phyloP scores from a whole-genome alignment of 192 early-diverging fungal genomes.

The Coemansia sp. region DNA sequence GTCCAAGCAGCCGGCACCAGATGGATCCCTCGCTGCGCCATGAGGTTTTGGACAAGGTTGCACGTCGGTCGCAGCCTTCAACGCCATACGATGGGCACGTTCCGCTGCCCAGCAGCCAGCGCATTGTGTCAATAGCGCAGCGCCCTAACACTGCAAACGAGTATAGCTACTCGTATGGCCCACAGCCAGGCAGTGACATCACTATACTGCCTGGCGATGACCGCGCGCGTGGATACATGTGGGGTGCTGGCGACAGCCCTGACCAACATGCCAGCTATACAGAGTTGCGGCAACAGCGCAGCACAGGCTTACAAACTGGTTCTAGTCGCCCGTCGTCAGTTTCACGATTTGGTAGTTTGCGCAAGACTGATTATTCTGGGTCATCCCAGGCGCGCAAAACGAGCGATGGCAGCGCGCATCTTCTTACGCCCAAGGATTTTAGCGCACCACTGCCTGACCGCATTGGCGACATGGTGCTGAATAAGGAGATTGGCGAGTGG shows the following conservation, averaged over 20 bases:
- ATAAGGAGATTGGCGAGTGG: constrained; percentile 41
- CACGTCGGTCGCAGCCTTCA: constrained; percentile 43
- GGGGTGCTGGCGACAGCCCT: constrained; percentile 11
- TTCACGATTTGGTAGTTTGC: constrained; percentile 23
- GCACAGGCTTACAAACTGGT: too few relatives aligned
- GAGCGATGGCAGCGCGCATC: constrained; percentile 41
- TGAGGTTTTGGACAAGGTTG: constrained; percentile 45
- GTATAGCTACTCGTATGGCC: constrained; percentile 4
- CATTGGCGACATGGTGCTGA: constrained; percentile 48
- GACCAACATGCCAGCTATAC: constrained; percentile 12
- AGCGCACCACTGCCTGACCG: constrained; percentile 33
- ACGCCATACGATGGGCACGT: constrained; percentile 31
- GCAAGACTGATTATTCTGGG: constrained; percentile 20
- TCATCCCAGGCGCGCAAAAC: constrained; percentile 37
- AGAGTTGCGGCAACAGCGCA: constrained; percentile 10
- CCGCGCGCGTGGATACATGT: constrained; percentile 25
- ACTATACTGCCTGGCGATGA: constrained; percentile 43
- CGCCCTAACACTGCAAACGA: constrained; percentile 14
- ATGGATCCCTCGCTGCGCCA: constrained; percentile 33
- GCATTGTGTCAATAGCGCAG: constrained; percentile 17
- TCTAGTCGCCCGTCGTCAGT: constrained; percentile 11
- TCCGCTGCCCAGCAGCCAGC: constrained; percentile 16
- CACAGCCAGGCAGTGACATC: constrained; percentile 15
- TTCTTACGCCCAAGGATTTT: constrained; percentile 41
- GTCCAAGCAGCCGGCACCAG: constrained; percentile 8